Base-by-base conservation (phyloP, 2,329 filamentous ascomycete species). In the Penicillium sp. region DNA sequence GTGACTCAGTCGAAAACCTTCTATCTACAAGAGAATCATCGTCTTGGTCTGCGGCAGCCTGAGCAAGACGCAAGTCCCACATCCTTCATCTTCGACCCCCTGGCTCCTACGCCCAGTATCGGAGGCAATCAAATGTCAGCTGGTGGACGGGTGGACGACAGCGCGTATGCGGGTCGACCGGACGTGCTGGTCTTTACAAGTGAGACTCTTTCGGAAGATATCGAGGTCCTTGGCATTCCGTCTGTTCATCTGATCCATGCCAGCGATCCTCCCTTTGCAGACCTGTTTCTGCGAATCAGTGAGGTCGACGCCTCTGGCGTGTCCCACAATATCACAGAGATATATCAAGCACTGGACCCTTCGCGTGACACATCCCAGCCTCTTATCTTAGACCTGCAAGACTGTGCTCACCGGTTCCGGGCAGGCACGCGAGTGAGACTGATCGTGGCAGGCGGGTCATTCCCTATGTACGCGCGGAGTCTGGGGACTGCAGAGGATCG, bases 391-490 rank as follows among this genome's bases (percentile, higher is more conserved):
- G 30, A 58, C 4, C 54, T 65, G 16, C 55, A 55, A 42, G 64
- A 62, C 43, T 64, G 64, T 26, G 64, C 61, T 43, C 64, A 65
- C 55, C 54, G 37, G 10, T 65, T 65, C 43, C 40, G 40, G 25
- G 48, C 35, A 2, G 64, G 64, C 2, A 64, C 59, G 13, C 42
- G 57, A 1, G 54, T 64, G 35, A 61, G 64, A 30, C 25, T 65
- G n/a, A 45, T 64, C 35, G 35, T 64, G n/a, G 61, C 59, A 13
- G 64, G 64, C 14, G 61, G 64, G 4, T 60, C 55, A 26, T 65
- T 65, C 26, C 64, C 64, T 2, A 64, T 65, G 64, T 65, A 62
- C 57, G 64, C 64, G 13, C 59, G 64, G 48, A 64, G 33, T 28
- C 55, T 65, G 25, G 64, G 64, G 10, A 65, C 61, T 49, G 46